These are phyloP conservation scores for Podila epicladia DNA, from an alignment of 192 early-diverging fungal genomes.

Conservation along the genomic window DNA sequence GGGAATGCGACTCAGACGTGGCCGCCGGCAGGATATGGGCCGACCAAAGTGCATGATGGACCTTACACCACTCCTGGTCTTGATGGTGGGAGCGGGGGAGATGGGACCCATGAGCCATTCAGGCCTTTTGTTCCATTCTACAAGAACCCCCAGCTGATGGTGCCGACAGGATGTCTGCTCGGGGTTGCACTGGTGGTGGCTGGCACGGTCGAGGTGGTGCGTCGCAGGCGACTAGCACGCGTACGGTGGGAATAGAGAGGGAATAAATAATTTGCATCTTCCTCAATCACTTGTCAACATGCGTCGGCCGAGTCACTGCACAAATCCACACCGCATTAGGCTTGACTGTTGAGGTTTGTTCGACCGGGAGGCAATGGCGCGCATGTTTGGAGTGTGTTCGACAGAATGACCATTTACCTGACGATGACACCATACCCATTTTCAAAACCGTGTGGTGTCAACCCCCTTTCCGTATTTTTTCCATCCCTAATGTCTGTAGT, in stretches of 20 bases:
- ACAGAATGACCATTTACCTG: too few species aligned
- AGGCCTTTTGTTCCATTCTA: constrained; percentile 33
- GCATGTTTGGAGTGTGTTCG: too few species aligned
- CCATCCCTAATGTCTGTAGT: too few species aligned
- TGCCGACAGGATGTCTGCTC: constrained; percentile 33
- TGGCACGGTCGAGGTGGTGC: constrained; percentile 17
- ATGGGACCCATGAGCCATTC: constrained; percentile 4
- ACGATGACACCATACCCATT: too few species aligned
- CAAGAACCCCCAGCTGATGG: constrained; percentile 27
- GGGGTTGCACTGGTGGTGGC: constrained; percentile 18
- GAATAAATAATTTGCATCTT: neutral
- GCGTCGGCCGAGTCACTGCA: neutral
- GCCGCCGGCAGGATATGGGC: constrained; percentile 48
- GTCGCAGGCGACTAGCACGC: constrained; percentile 15
- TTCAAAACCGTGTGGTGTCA: too few species aligned
- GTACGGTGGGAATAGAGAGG: constrained; percentile 18
- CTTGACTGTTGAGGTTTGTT: too few species aligned
- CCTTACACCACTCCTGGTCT: constrained; percentile 29
- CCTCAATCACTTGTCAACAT: neutral
- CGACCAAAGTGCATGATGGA: constrained; percentile 16
- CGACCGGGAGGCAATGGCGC: too few species aligned
- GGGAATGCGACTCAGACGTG: constrained; percentile 28
- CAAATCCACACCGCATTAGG: too few species aligned
- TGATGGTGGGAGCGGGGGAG: neutral
- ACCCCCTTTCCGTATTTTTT: too few species aligned